Evolutionary conservation across 2,329 filamentous ascomycete genomes (phyloP), one percentile per base, ranked within the genome.

Genomic region (Fusarium dlaminii): DNA sequence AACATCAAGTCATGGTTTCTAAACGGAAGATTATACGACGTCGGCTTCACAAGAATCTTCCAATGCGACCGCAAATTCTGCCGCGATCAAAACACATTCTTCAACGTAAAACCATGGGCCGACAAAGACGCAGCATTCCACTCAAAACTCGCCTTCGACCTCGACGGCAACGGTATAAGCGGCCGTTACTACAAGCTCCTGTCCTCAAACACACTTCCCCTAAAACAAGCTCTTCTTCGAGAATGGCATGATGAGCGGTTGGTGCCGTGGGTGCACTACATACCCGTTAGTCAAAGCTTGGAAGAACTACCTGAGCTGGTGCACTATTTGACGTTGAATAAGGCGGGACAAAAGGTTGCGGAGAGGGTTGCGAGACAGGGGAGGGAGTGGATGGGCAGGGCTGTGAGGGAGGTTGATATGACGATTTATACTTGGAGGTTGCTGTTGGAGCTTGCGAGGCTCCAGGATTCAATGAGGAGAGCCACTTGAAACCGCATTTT

Each of bases 161-260:
- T 88, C 5, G 89, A 90, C 75, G 89, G 88, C 5, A 90, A 90
- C 75, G 85, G 86, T 8, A 86, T 88, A 65, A 88, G 85, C 37
- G 88, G 87, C 0, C 84, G 88, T 2, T 90, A 83, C 74, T 86
- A 87, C 74, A 84, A 84, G 42, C 78, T 90, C 0, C 78, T 90
- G 5, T 83, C 84, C 0, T 88, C 86, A 2, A 82, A 80, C 7
- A 86, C 84, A 4, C 74, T 82, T 2, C 85, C 86, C 0, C 76
- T 90, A 22, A 90, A 90, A 74, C 83, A 87, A 70, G 88, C 87
- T 0, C 73, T 90, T 0, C 79, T 89, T 13, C 81, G 83, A 6
- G 89, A 90, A 77, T 90, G 89, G 89, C 88, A 90, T 66, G 87
- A 90, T 66, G 87, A 90, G 30, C 79, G 88, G 0, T 81, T 90